phyloP scores from a whole-genome alignment of 208 protist genomes.

The Jaenimonas drosophilae region DNA sequence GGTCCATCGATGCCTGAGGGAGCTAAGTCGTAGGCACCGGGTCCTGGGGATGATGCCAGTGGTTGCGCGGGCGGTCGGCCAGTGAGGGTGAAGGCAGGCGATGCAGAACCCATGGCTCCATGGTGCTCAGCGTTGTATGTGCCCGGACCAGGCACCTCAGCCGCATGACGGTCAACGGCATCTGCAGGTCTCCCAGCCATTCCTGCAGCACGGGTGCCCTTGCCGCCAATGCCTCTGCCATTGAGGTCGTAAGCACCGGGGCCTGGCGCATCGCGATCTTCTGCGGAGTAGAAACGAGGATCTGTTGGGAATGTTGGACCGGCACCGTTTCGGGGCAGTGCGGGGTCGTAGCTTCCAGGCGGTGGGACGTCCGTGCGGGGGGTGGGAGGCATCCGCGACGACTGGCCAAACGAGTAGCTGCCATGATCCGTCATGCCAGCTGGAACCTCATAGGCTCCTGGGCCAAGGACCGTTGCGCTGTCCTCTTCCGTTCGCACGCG shows the following conservation, averaged over 20 bases:
- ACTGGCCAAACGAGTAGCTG: too few relatives aligned
- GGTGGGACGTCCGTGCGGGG: neutral
- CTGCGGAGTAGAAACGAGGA: neutral
- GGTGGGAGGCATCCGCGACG: too few relatives aligned
- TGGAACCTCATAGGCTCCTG: conserved; percentile 25
- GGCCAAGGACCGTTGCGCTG: conserved; percentile 13
- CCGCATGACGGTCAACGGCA: too few relatives aligned
- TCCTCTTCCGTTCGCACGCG: too few relatives aligned
- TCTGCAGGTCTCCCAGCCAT: too few relatives aligned
- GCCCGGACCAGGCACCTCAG: conserved; percentile 6
- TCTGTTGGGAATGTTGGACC: neutral
- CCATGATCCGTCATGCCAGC: neutral
- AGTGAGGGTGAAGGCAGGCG: too few relatives aligned
- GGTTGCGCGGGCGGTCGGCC: too few relatives aligned
- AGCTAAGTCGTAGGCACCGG: too few relatives aligned
- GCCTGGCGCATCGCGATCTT: conserved; percentile 13
- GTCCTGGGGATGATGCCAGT: too few relatives aligned
- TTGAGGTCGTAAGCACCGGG: conserved; percentile 46
- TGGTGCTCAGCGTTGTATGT: conserved; percentile 1
- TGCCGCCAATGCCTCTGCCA: too few relatives aligned
- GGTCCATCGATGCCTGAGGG: neutral
- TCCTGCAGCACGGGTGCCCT: too few relatives aligned
- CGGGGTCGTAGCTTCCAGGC: neutral
- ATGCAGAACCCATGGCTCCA: too few relatives aligned
- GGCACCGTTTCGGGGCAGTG: neutral